Evolutionary conservation across 225 moss, liverwort and hornwort genomes (phyloP), one percentile per base, ranked within the genome.

Genomic region (Bryum argenteum): DNA sequence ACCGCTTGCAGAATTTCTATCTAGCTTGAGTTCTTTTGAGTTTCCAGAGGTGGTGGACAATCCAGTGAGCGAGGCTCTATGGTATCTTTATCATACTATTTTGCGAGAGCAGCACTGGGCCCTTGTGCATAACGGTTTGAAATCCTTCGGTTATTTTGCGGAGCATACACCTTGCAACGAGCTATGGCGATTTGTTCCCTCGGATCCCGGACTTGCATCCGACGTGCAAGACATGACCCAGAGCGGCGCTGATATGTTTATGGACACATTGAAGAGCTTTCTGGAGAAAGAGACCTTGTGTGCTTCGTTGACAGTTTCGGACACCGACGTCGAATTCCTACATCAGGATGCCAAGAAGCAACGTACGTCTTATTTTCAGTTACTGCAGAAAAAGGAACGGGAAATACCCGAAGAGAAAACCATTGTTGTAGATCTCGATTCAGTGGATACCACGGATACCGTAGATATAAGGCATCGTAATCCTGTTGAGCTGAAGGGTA

Each of bases 141-240:
- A 76, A 47, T 94, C 94, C 45, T 94, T 97, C 38, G 87, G 89
- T 73, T 69, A 85, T 64, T 97, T 92, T 71, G 97, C 97, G 20
- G 87, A 86, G 43, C 81, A 85, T 59, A 89, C 94, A 10, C 84
- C 90, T 57, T 91, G 84, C 70, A 84, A 89, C 51, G 91, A 93
- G 66, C 86, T 94, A 39, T 94, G 94, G 97, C 87, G 89, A 10
- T 94, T 94, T 56, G 85, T 97, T 50, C 97, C 97, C 18, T 75
- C 82, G 52, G 89, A 90, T 71, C 89, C 91, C 53, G 89, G 89
- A 21, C 79, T 84, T 43, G 84, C 84, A 50, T 71, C 85, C 33
- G 79, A 79, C 28, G 69, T 71, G 48, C 77, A 64, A 16, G 75
- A 77, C 44, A 77, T 55, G 16, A 70, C 69, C 53, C 63, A 86